Evolutionary conservation across 2,329 filamentous ascomycete species (phyloP), one percentile per base, ranked within the genome.

Genomic region (Apiospora aurea): DNA sequence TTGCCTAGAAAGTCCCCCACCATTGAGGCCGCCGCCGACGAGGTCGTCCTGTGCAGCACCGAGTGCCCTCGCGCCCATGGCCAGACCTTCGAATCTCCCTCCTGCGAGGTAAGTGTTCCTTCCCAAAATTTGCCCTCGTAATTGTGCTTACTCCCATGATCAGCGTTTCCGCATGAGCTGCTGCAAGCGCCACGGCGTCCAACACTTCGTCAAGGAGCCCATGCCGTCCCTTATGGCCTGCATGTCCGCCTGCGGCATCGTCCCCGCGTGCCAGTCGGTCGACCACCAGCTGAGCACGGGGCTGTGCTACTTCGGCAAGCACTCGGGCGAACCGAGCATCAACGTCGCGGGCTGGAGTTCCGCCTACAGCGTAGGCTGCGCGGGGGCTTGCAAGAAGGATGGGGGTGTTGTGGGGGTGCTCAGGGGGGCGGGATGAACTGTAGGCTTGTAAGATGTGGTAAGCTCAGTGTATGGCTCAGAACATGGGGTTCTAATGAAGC

Each of bases 301-400:
- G 4, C 10, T 67, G n/a, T 67, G 66, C 66, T 67, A 67, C 66
- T 67, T 43, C n/a, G 66, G 66, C 66, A 67, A 29, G 66, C 66
- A 67, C 66, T 67, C 66, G n/a, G 66, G 66, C 66, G 66, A 67
- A 41, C 41, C 41, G 10, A 26, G 18, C 41, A 67, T 67, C 41
- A 46, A n/a, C n/a, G 66, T 67, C 41, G 13, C 66, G 6, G 66
- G 66, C 41, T 67, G 66, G 34, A 68, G 66, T 43, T 3, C 66
- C n/a, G 66, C 66, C 3, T 68, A 68, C 21, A 68, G 66, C 66
- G 16, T 68, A 1, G 66, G 66, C 11, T 68, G 66, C 41, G 34
- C 34, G 24, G 41, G 66, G 14, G 66, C 66, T 0, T 61, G 53
- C 53, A 61, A 61, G 53, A 61, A 61, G 53, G 53, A 38, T n/a